Conservation (phyloP, 2,329 filamentous ascomycete species). For the Parastagonospora avenae region DNA sequence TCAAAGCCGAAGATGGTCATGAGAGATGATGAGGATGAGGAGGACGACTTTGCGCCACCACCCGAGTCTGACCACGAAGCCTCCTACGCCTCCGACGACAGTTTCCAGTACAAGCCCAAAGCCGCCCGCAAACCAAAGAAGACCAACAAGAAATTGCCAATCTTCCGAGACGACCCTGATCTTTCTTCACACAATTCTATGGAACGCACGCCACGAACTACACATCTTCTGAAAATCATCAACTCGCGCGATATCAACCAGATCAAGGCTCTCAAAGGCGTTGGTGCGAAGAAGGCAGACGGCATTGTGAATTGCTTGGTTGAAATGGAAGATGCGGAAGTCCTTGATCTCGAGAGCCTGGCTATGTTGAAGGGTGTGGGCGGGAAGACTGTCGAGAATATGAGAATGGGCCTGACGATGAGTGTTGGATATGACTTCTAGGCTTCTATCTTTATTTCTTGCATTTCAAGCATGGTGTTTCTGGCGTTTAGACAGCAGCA, state of each 20-base stretch:
- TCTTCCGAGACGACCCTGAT: slow-evolving; percentile 43
- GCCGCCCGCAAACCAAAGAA: slow-evolving; percentile 39
- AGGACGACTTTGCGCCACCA: slow-evolving; percentile 52
- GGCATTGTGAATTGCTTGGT: slow-evolving; percentile 56
- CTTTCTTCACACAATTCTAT: slow-evolving; percentile 11
- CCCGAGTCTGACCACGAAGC: slow-evolving; percentile 45
- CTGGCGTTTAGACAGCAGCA: neutral
- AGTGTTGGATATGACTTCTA: slow-evolving; percentile 29
- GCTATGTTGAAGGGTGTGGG: slow-evolving; percentile 57
- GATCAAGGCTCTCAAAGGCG: slow-evolving; percentile 71
- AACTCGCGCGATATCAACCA: slow-evolving; percentile 71
- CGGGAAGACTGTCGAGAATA: slow-evolving; percentile 57
- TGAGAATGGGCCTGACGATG: slow-evolving; percentile 49
- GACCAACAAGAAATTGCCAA: slow-evolving; percentile 39
- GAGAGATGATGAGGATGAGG: slow-evolving; percentile 34
- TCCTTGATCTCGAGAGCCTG: slow-evolving; percentile 50
- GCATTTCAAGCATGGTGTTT: slow-evolving; percentile 28
- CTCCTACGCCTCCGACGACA: slow-evolving; percentile 45
- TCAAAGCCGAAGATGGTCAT: slow-evolving; percentile 19
- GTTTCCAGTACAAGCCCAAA: slow-evolving; percentile 48
- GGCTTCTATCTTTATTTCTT: slow-evolving; percentile 9
- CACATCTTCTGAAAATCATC: slow-evolving; percentile 69
- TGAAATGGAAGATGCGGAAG: slow-evolving; percentile 52
- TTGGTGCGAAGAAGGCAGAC: slow-evolving; percentile 73
- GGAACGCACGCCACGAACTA: slow-evolving; percentile 61